phyloP scores from a whole-genome alignment of 192 early-diverging fungal species.

The Rhizophagus clarus region DNA sequence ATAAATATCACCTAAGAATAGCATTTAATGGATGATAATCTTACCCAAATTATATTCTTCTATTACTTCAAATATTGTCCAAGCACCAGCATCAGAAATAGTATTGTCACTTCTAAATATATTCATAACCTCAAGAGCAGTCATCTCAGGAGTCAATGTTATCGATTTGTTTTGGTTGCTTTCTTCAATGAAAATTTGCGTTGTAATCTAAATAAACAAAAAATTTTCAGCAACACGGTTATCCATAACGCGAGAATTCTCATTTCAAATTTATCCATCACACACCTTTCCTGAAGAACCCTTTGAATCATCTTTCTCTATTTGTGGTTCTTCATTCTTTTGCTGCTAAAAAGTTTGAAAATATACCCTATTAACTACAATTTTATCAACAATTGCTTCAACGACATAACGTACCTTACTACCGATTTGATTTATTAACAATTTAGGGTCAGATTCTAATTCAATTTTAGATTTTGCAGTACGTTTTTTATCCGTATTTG shows the following conservation, averaged over 20 bases:
- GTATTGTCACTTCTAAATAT: slow-evolving; percentile 45
- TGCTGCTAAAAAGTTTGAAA: background rate
- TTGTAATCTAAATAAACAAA: slow-evolving; percentile 50
- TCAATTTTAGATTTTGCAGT: background rate
- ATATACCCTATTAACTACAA: no score
- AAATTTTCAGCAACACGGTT: background rate
- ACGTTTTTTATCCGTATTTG: background rate
- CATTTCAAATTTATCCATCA: background rate
- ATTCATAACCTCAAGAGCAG: slow-evolving; percentile 69
- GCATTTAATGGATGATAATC: background rate
- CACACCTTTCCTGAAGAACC: background rate
- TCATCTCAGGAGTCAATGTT: slow-evolving; percentile 72
- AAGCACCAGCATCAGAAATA: slow-evolving; percentile 60
- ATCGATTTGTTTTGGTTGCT: slow-evolving; percentile 74
- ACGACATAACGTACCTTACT: background rate
- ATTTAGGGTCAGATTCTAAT: background rate
- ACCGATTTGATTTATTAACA: background rate
- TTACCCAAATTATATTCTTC: slow-evolving; percentile 78
- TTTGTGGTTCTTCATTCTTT: background rate
- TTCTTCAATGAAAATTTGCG: slow-evolving; percentile 87
- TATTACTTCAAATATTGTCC: slow-evolving; percentile 92
- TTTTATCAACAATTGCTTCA: background rate
- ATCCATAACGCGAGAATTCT: background rate
- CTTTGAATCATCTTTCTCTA: background rate
- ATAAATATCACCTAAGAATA: background rate